A percentile compares a stretch with the other conserved stretches of the same genome.
These are phyloP conservation scores for Dipodascus geniculatus DNA, from an alignment of 805 yeast genomes.

Conservation along the genomic window DNA sequence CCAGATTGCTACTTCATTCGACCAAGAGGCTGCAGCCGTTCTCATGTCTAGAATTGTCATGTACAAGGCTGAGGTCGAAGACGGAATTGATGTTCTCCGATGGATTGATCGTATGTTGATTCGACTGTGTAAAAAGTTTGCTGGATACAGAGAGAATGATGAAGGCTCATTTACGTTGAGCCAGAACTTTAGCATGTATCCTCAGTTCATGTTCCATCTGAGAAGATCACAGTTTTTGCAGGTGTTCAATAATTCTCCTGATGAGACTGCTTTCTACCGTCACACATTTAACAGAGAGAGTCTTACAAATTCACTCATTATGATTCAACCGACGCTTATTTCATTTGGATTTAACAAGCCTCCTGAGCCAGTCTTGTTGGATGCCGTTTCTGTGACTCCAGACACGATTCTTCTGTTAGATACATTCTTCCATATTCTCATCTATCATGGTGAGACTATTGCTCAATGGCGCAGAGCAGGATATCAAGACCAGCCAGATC, in stretches of 20 bases:
- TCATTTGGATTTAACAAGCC: conserved; percentile 75
- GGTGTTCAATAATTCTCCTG: conserved; percentile 96
- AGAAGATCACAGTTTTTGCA: conserved; percentile 94
- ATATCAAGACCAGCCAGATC: conserved; percentile 84
- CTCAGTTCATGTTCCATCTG: conserved; percentile 91
- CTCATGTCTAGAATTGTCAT: conserved; percentile 85
- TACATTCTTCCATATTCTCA: conserved; percentile 92
- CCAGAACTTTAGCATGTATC: conserved; percentile 75
- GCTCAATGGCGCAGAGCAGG: conserved; percentile 96
- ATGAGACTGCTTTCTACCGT: conserved; percentile 94
- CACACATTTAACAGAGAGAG: conserved; percentile 88
- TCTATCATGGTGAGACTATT: conserved; percentile 88
- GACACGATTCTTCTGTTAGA: conserved; percentile 81
- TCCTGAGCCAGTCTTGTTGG: conserved; percentile 83
- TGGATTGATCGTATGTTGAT: conserved; percentile 93
- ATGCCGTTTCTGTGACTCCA: conserved; percentile 83
- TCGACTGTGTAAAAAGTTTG: conserved; percentile 82
- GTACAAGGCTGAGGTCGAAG: conserved; percentile 65
- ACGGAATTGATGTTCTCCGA: conserved; percentile 83
- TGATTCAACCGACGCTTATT: conserved; percentile 96
- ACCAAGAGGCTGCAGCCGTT: conserved; percentile 95
- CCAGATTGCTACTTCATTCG: conserved; percentile 51
- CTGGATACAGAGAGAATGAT: conserved; percentile 84
- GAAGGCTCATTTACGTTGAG: conserved; percentile 71
- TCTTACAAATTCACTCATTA: conserved; percentile 80